Conservation (phyloP, 208 protist genomes). For the Tritrichomonas musculus region DNA sequence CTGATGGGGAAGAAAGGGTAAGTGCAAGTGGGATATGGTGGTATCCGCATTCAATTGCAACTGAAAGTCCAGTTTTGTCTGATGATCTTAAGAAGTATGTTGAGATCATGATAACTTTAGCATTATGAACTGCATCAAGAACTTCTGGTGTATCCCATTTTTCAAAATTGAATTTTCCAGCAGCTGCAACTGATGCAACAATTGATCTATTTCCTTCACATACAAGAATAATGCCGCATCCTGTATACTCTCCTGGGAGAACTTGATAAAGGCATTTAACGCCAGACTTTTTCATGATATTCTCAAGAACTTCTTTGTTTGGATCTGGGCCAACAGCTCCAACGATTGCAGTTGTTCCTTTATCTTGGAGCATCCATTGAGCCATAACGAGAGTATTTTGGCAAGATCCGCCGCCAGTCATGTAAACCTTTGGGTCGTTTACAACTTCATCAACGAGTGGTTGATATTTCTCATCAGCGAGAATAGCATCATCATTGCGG, state of each 20-base stretch:
- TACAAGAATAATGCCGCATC: background rate
- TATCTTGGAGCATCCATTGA: conserved; percentile 25
- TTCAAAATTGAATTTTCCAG: background rate
- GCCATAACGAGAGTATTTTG: background rate
- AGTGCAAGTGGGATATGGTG: background rate
- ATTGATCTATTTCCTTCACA: background rate
- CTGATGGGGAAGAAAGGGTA: background rate
- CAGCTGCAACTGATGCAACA: conserved; percentile 2
- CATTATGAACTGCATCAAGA: background rate
- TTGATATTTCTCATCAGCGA: background rate
- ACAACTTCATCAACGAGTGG: background rate
- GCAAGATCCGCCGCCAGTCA: background rate
- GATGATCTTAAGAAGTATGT: background rate
- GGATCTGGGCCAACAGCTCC: background rate
- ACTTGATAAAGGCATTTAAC: background rate
- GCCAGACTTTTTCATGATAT: background rate
- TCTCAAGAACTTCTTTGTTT: background rate
- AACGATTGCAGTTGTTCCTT: conserved; percentile 23
- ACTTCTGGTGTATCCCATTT: background rate
- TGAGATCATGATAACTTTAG: background rate
- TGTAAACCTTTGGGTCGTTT: background rate
- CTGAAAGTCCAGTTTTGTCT: background rate
- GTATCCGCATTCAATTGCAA: background rate
- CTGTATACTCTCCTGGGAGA: background rate
- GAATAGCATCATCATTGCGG: background rate